Evolutionary conservation across 2,329 filamentous ascomycete genomes (phyloP).

Genomic region (Microcera coccophila): DNA sequence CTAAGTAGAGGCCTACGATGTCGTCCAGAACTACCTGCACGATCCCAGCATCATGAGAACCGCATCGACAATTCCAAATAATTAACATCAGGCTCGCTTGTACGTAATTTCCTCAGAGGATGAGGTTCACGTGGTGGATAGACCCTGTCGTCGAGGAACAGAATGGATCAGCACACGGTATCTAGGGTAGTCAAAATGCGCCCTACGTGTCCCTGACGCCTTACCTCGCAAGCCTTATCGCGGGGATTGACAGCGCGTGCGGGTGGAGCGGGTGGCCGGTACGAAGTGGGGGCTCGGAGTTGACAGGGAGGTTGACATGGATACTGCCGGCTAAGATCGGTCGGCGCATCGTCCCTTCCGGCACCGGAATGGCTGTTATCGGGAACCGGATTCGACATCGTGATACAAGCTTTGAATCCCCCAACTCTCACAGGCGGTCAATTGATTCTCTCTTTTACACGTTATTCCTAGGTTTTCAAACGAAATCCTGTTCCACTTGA

Average conservation of each 20-base stretch:
- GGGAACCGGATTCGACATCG: conserved; percentile 13
- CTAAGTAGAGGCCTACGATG: too few relatives aligned
- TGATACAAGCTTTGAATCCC: not conserved
- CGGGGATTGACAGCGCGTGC: not conserved
- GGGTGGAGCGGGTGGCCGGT: not conserved
- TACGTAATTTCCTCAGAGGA: not conserved
- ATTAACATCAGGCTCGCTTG: not conserved
- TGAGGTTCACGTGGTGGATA: not conserved
- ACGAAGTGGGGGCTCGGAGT: not conserved
- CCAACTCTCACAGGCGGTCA: not conserved
- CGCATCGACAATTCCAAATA: not conserved
- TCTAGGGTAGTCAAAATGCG: not conserved
- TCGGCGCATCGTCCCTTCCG: conserved; percentile 15
- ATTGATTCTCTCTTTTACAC: not conserved
- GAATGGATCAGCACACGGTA: too few relatives aligned
- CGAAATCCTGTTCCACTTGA: not conserved
- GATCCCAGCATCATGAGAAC: not conserved
- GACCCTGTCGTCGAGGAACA: not conserved
- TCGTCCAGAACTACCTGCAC: too few relatives aligned
- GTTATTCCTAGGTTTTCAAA: not conserved
- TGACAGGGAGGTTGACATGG: conserved; percentile 10
- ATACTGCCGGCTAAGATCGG: conserved; percentile 26
- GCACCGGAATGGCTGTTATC: conserved; percentile 23
- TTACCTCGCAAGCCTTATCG: not conserved
- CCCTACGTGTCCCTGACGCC: too few relatives aligned